A percentile compares a stretch with the other conserved stretches of the same genome.
These are phyloP conservation scores for Boletus rubropictus DNA, from an alignment of 768 basidiomycete genomes.

Conservation along the genomic window DNA sequence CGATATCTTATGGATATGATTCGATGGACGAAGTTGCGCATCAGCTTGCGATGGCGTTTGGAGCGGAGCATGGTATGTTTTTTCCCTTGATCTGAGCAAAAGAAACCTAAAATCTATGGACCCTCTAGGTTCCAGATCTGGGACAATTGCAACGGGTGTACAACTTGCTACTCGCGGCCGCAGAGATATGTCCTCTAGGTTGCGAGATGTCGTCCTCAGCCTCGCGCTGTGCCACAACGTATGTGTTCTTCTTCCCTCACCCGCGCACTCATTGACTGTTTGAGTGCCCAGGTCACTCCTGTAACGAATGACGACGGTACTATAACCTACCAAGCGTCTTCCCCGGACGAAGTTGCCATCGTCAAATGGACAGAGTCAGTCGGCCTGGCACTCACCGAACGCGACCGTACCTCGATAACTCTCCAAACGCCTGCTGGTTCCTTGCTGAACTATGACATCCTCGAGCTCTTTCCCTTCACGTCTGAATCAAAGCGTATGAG, in stretches of 20 bases:
- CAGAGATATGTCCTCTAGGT: conserved; percentile 90
- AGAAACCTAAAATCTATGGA: neutral
- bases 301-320: conserved; percentile 91
- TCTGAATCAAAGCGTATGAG: conserved; percentile 99
- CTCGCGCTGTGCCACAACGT: conserved; percentile 96
- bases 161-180: conserved; percentile 83
- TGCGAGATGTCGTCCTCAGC: conserved; percentile 88
- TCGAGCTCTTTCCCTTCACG: conserved; percentile 96
- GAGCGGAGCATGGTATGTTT: conserved; percentile 49
- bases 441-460: conserved; percentile 70
- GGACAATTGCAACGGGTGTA: conserved; percentile 66
- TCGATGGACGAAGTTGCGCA: conserved; percentile 99
- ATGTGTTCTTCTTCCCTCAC: conserved; percentile 20
- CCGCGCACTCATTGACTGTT: neutral
- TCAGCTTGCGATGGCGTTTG: conserved; percentile 84
- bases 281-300: conserved; percentile 79
- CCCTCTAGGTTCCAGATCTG: conserved; percentile 42
- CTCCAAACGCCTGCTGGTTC: conserved; percentile 66
- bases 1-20: conserved; percentile 93
- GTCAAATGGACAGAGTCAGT: conserved; percentile 96
- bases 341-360: conserved; percentile 98
- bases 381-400: conserved; percentile 80
- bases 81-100: neutral
- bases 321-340: conserved; percentile 96
- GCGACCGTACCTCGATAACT: conserved; percentile 88